These are phyloP conservation scores for Davidsoniella virescens DNA, from an alignment of 2,329 filamentous ascomycete genomes.

Conservation along the genomic window DNA sequence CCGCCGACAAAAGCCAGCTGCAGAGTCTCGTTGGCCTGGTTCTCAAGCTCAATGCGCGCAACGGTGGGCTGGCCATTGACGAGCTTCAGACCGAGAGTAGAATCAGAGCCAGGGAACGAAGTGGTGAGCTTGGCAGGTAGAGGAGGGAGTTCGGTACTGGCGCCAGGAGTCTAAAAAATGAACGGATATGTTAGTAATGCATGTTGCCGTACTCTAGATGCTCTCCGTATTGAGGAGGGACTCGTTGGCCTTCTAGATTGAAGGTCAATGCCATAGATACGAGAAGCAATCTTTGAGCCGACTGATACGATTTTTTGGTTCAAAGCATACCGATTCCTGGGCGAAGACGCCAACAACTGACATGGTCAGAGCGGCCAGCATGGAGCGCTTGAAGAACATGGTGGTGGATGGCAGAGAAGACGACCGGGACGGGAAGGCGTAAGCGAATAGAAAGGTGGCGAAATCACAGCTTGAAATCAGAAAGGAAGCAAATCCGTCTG, in stretches of 20 bases:
- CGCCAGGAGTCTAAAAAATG: not conserved
- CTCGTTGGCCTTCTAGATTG: no score
- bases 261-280: slow-evolving; percentile 5
- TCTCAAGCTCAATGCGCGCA: slow-evolving; percentile 66
- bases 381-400: slow-evolving; percentile 63
- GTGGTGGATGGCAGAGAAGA: slow-evolving; percentile 16
- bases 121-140: slow-evolving; percentile 33
- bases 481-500: no score
- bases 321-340: slow-evolving; percentile 7
- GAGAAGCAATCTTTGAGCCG: not conserved
- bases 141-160: slow-evolving; percentile 8
- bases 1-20: slow-evolving; percentile 63
- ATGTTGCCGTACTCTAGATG: no score
- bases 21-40: slow-evolving; percentile 64
- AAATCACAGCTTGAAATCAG: no score
- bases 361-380: slow-evolving; percentile 55
- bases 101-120: slow-evolving; percentile 53
- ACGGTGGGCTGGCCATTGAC: slow-evolving; percentile 81
- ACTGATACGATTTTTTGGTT: not conserved
- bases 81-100: slow-evolving; percentile 78
- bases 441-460: no score
- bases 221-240: no score
- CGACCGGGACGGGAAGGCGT: not conserved
- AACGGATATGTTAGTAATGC: no score
- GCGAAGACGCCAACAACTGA: slow-evolving; percentile 49